Evolutionary conservation across 768 basidiomycete genomes (phyloP), one percentile per base, ranked within the genome.

Genomic region (Russula compacta): DNA sequence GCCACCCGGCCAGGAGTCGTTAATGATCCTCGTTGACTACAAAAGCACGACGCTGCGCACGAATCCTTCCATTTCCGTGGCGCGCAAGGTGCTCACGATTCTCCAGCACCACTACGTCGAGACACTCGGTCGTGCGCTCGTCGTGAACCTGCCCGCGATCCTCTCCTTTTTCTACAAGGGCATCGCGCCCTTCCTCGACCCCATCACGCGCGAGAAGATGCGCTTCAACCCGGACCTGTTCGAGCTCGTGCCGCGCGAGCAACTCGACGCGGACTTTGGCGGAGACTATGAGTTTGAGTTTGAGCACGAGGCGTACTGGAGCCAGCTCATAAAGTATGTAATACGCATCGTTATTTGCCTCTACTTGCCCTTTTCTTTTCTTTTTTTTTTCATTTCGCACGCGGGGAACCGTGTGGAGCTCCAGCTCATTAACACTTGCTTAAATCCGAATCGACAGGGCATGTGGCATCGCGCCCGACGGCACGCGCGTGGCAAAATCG

Each of bases 131-230:
- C 81, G 89, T 12, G 92, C 89, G 33, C 77, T 93, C 42, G 85
- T 94, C 52, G 83, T 88, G 51, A 92, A 92, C 69, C 83, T 92
- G 32, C 90, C 92, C 4, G 72, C 79, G 64, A 77, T 92, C 11
- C 79, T 89, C 50, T 83, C 71, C 68, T 87, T 88, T 73, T 87
- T 89, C 74, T 87, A 85, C 72, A 93, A 87, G 68, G 89, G 85
- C 46, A 92, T 95, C 64, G 75, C 85, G 9, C 91, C 92, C 0
- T 92, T 94, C 76, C 71, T 95, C 53, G 92, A 95, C 69, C 92
- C 92, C 6, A 83, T 92, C 35, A 94, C 92, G 0, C 78, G 89
- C 47, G 90, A 92, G 69, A 95, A 94, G 87, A 90, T 94, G 85
- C 83, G 86, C 24, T 94, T 95, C 72, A 95, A 95, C 69, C 91